A percentile compares a stretch with the other conserved stretches of the same genome.
Conservation (phyloP, 192 early-diverging fungal species). For the Entomortierella lignicola region DNA sequence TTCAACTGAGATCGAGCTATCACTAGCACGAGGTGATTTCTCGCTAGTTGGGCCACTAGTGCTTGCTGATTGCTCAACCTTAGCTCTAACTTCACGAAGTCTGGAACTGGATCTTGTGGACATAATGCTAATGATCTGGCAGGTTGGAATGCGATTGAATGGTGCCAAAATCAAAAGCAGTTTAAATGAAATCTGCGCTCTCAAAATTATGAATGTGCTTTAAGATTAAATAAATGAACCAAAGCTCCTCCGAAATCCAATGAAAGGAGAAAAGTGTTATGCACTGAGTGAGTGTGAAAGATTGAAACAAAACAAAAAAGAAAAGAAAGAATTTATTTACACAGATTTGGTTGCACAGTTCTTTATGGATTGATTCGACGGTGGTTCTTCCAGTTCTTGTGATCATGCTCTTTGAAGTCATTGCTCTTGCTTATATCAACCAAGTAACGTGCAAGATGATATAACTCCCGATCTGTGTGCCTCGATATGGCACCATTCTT, state of each 20-base stretch:
- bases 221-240: no score
- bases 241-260: no score
- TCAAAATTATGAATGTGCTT: no score
- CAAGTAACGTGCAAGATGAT: conserved; percentile 69
- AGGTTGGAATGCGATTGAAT: neutral
- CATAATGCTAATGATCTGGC: conserved; percentile 6
- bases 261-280: no score
- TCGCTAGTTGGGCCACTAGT: neutral
- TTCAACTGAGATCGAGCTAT: neutral
- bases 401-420: conserved; percentile 69
- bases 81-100: conserved; percentile 1
- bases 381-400: conserved; percentile 63
- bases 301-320: neutral
- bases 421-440: conserved; percentile 62
- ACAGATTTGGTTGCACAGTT: no score
- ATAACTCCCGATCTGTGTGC: conserved; percentile 67
- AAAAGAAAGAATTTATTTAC: neutral
- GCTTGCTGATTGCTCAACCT: conserved; percentile 6
- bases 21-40: neutral
- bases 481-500: conserved; percentile 63
- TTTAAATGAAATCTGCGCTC: neutral
- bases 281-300: no score
- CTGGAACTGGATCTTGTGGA: conserved; percentile 36
- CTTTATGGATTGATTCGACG: conserved; percentile 16
- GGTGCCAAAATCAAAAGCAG: neutral